Conservation (phyloP, 768 basidiomycete genomes). For the Dacryopinax primogenitus region DNA sequence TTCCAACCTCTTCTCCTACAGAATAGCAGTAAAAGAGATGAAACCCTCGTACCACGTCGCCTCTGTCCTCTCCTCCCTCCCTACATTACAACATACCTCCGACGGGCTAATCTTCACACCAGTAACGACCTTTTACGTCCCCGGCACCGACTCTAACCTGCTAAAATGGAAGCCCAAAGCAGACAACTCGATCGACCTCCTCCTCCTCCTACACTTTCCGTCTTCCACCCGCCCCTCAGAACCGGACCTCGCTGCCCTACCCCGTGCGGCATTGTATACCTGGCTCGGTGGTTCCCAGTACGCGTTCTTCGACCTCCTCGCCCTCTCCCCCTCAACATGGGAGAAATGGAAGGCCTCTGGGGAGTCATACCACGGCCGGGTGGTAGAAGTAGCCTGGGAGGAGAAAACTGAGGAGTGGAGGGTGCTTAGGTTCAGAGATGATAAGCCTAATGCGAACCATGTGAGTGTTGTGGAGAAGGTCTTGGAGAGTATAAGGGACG, state of each 20-base stretch:
- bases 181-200: constrained; percentile 97
- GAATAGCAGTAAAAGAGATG: constrained; percentile 79
- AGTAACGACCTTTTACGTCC: constrained; percentile 62
- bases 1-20: constrained; percentile 23
- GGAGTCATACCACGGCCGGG: constrained; percentile 84
- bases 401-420: constrained; percentile 52
- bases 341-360: constrained; percentile 72
- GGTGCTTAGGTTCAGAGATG: constrained; percentile 86
- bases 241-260: constrained; percentile 76
- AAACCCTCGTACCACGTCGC: constrained; percentile 76
- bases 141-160: constrained; percentile 84
- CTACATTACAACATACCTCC: constrained; percentile 74
- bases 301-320: constrained; percentile 74
- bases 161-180: constrained; percentile 98
- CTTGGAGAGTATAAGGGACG: constrained; percentile 81
- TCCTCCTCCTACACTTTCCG: constrained; percentile 87
- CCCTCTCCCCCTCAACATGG: constrained; percentile 85
- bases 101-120: constrained; percentile 97
- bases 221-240: constrained; percentile 40
- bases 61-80: constrained; percentile 76
- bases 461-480: constrained; percentile 73
- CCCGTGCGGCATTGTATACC: constrained; percentile 67
- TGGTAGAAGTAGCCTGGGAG: constrained; percentile 93
- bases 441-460: constrained; percentile 90
- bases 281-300: constrained; percentile 69